These are phyloP conservation scores for Mucor racemosus DNA, from an alignment of 371 early-diverging fungal genomes.

Conservation along the genomic window DNA sequence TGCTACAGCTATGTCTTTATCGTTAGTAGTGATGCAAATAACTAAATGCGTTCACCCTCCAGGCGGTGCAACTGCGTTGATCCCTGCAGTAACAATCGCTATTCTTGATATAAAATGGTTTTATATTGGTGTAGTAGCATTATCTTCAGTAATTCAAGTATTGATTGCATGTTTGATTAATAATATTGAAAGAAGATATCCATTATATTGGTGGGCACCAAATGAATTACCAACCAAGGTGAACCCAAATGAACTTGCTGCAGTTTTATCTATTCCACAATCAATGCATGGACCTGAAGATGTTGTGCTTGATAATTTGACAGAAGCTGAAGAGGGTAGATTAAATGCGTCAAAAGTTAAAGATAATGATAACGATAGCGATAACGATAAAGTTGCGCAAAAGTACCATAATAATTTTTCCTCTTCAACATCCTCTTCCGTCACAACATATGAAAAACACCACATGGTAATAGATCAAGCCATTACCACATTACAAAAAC, in stretches of 20 bases:
- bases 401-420: neutral
- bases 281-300: neutral
- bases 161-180: conserved; percentile 68
- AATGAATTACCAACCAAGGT: conserved; percentile 14
- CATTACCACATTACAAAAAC: conserved; percentile 3
- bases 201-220: conserved; percentile 70
- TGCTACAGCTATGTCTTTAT: conserved; percentile 70
- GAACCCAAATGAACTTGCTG: conserved; percentile 11
- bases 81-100: conserved; percentile 55
- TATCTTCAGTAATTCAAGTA: conserved; percentile 61
- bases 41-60: conserved; percentile 79
- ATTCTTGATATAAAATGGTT: conserved; percentile 60
- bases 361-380: neutral
- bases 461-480: neutral
- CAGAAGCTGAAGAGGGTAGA: conserved; percentile 16
- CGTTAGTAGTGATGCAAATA: conserved; percentile 69
- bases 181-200: conserved; percentile 71
- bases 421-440: neutral
- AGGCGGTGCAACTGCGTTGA: conserved; percentile 71
- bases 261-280: conserved; percentile 8
- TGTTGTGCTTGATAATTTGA: conserved; percentile 3
- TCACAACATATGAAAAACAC: neutral
- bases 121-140: conserved; percentile 61
- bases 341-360: neutral
- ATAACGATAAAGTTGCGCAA: conserved; percentile 1